phyloP scores from a whole-genome alignment of 805 yeast species.

The Hanseniaspora nectarophila region DNA sequence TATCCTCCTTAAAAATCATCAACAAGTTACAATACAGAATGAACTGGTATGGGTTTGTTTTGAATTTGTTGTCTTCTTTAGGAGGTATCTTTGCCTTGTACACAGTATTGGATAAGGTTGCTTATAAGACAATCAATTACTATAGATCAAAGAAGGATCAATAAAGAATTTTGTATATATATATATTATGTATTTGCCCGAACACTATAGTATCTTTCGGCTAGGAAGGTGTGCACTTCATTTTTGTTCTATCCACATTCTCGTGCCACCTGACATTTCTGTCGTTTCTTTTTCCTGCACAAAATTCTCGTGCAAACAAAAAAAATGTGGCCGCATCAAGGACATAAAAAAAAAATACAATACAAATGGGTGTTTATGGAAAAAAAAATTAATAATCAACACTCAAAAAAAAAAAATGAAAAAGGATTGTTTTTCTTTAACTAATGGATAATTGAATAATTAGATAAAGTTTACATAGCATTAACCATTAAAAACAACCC shows the following conservation, averaged over 20 bases:
- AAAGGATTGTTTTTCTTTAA: neutral
- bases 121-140: constrained; percentile 78
- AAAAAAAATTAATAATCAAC: no score
- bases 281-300: no score
- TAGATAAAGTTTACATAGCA: no score
- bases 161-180: neutral
- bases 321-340: no score
- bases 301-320: no score
- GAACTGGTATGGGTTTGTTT: constrained; percentile 70
- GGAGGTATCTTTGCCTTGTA: constrained; percentile 94
- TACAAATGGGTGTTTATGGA: neutral
- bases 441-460: no score
- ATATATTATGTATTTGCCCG: neutral
- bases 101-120: constrained; percentile 72
- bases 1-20: constrained; percentile 83
- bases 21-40: constrained; percentile 57
- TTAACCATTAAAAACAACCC: no score
- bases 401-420: no score
- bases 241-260: no score
- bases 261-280: no score
- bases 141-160: constrained; percentile 52
- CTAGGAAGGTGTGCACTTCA: neutral
- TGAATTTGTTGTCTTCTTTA: constrained; percentile 74
- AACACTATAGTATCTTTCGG: neutral
- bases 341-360: no score